Conservation (phyloP, 75 land plant genomes). For the Cupressus sempervirens region DNA sequence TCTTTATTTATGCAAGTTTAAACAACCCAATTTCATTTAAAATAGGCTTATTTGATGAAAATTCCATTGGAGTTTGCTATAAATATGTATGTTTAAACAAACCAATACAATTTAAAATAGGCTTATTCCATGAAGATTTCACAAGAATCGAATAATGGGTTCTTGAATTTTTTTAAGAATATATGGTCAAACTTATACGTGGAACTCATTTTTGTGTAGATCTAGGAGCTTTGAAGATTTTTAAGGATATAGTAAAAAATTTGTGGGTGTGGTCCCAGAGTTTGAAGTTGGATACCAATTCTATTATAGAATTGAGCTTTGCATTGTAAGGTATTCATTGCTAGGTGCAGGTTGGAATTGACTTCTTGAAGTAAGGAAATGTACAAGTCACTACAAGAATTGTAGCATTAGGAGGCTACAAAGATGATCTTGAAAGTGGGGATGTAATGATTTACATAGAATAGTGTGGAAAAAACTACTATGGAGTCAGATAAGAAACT, state of each 20-base stretch:
- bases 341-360: slow-evolving; percentile 65
- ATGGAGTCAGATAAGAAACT: slow-evolving; percentile 21
- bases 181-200: too few relatives aligned
- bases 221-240: slow-evolving; percentile 11
- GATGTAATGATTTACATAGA: slow-evolving; percentile 76
- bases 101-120: too few relatives aligned
- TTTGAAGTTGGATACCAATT: slow-evolving; percentile 87
- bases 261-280: slow-evolving; percentile 75
- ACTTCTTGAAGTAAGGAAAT: slow-evolving; percentile 29
- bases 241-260: slow-evolving; percentile 17
- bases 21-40: too few relatives aligned
- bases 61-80: too few relatives aligned
- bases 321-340: slow-evolving; percentile 91
- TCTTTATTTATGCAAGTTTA: too few relatives aligned
- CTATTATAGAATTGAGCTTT: slow-evolving; percentile 65
- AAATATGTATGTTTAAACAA: too few relatives aligned
- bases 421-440: slow-evolving; percentile 57
- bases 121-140: too few relatives aligned
- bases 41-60: too few relatives aligned
- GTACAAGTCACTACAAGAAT: slow-evolving; percentile 55
- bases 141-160: too few relatives aligned
- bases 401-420: slow-evolving; percentile 82
- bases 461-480: slow-evolving; percentile 51
- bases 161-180: too few relatives aligned
- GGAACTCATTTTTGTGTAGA: slow-evolving; percentile 12